Percentiles rank a stretch among this genome's conserved stretches.
Evolutionary conservation across 306 rosid genomes (phyloP).

Genomic region (Gastrolobium bilobum): DNA sequence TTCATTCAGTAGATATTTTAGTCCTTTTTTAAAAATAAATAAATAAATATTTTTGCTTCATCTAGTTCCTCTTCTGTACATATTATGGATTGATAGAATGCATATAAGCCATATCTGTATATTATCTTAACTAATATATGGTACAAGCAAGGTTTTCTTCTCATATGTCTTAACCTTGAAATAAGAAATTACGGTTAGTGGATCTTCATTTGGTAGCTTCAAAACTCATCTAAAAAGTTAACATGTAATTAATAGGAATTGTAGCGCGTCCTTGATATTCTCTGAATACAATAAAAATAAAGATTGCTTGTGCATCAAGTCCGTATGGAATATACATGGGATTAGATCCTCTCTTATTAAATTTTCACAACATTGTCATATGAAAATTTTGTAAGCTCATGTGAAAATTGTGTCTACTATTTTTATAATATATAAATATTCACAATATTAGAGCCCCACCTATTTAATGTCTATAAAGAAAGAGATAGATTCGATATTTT

Average conservation of each 20-base stretch:
- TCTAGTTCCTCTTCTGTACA: not conserved
- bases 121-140: not conserved
- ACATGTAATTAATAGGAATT: not conserved
- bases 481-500: no score
- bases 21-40: not conserved
- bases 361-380: no score
- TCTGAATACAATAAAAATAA: no score
- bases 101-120: not conserved
- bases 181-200: not conserved
- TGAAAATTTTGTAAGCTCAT: no score
- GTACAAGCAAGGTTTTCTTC: not conserved
- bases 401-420: no score
- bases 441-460: no score
- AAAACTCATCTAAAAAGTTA: not conserved
- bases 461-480: no score
- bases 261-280: not conserved
- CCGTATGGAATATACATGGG: no score
- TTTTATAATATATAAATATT: no score
- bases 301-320: not conserved
- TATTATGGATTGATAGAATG: conserved; percentile 1
- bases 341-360: no score
- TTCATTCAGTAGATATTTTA: not conserved
- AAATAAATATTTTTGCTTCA: not conserved
- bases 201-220: not conserved
- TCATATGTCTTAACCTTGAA: not conserved